A percentile compares a stretch with the other conserved stretches of the same genome.
Conservation (phyloP, 176 grass and related monocot species). For the Dendrocalamus sinicus region DNA sequence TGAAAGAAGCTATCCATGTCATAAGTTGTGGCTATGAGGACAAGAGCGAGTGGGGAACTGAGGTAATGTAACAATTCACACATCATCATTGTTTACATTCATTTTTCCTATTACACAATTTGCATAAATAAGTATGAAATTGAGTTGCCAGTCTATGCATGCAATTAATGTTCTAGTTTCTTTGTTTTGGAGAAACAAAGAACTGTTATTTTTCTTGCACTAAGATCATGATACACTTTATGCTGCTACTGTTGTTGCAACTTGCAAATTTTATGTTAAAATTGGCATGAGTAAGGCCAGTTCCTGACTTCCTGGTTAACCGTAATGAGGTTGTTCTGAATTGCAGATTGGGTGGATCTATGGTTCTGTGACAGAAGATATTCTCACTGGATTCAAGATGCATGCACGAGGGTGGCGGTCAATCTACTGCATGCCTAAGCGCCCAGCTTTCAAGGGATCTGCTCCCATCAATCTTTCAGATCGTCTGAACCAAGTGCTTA, state of each 20-base stretch:
- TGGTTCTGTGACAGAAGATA: constrained; percentile 97
- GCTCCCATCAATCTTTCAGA: constrained; percentile 98
- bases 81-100: not conserved
- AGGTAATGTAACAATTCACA: constrained; percentile 61
- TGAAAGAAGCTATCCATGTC: constrained; percentile 99
- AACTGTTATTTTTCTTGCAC: not conserved
- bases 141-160: not conserved
- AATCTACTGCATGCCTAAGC: constrained; percentile 95
- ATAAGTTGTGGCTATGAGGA: constrained; percentile 99
- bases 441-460: constrained; percentile 86
- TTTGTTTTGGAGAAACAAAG: constrained; percentile 1
- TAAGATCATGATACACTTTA: not conserved
- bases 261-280: constrained; percentile 24
- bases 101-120: not conserved
- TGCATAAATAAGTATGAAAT: not conserved
- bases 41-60: constrained; percentile 93
- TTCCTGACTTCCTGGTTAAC: constrained; percentile 32
- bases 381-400: constrained; percentile 98
- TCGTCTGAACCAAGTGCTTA: constrained; percentile 93
- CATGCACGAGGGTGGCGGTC: constrained; percentile 89
- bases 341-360: constrained; percentile 97
- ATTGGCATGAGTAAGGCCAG: not conserved
- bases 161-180: constrained; percentile 10
- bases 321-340: constrained; percentile 32
- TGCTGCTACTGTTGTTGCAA: not conserved